phyloP scores from a whole-genome alignment of 345 rosid species.

The Lepidium didymum region DNA sequence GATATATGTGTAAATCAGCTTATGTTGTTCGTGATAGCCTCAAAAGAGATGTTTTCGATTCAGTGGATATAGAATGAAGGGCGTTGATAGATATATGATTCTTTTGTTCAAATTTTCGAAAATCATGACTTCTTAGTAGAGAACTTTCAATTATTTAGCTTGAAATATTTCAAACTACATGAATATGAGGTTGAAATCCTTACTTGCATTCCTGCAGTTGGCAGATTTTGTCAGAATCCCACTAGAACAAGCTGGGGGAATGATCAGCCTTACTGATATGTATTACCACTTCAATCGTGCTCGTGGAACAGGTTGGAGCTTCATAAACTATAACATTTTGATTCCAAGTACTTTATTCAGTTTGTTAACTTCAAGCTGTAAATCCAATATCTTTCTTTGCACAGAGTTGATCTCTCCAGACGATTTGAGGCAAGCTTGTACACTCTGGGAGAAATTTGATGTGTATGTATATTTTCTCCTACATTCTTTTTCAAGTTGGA shows the following conservation, averaged over 20 bases:
- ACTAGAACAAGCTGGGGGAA: conserved; percentile 83
- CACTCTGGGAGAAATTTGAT: conserved; percentile 92
- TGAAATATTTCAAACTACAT: neutral
- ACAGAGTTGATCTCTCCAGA: conserved; percentile 94
- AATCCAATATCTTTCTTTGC: neutral
- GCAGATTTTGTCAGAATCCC: conserved; percentile 95
- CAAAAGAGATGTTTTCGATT: neutral
- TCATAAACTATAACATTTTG: neutral
- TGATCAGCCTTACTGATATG: conserved; percentile 88
- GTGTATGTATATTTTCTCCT: conserved; percentile 45
- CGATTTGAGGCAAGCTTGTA: conserved; percentile 87
- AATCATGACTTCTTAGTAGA: neutral
- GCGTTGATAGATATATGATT: neutral
- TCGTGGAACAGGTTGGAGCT: conserved; percentile 76
- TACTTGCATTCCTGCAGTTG: conserved; percentile 39
- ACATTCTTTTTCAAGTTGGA: neutral
- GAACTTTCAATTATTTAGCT: neutral
- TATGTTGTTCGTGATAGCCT: neutral
- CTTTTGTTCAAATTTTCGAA: neutral
- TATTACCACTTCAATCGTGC: conserved; percentile 96
- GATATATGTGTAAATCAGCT: conserved; percentile 8
- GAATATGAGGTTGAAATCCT: conserved; percentile 1
- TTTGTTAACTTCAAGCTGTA: neutral
- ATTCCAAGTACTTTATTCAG: neutral
- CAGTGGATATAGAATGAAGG: neutral